A percentile compares a stretch with the other conserved stretches of the same genome.
These are phyloP conservation scores for Aspergillus conjunctus DNA, from an alignment of 495 filamentous ascomycete genomes.

Conservation along the genomic window DNA sequence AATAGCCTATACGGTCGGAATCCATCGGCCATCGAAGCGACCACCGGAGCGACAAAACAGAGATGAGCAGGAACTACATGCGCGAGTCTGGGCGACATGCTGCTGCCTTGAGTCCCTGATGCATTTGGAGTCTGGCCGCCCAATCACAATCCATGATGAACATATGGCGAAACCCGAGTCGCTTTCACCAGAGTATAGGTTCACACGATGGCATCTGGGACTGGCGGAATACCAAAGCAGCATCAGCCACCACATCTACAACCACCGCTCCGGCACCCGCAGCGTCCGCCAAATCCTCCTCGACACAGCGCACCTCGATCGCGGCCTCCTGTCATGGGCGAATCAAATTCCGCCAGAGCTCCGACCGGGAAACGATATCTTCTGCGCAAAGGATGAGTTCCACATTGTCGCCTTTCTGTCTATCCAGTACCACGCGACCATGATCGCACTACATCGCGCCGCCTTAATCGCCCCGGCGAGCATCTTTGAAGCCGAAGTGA, in stretches of 20 bases:
- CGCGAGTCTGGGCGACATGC: constrained; percentile 17
- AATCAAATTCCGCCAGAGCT: constrained; percentile 14
- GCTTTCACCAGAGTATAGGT: neutral
- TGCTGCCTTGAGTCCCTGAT: constrained; percentile 21
- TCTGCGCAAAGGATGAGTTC: constrained; percentile 11
- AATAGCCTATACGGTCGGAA: constrained; percentile 19
- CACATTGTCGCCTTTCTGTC: constrained; percentile 17
- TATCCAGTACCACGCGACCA: constrained; percentile 16
- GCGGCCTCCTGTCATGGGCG: constrained; percentile 9
- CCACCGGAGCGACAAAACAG: neutral
- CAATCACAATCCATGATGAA: constrained; percentile 1
- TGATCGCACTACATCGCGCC: constrained; percentile 22
- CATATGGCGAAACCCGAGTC: neutral
- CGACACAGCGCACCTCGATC: constrained; percentile 18
- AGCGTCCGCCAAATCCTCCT: constrained; percentile 19
- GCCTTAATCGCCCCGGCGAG: constrained; percentile 20
- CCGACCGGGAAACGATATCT: constrained; percentile 20
- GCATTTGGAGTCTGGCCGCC: constrained; percentile 21
- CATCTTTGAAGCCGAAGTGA: constrained; percentile 15
- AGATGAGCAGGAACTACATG: neutral
- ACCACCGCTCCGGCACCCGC: neutral
- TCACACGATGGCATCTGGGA: constrained; percentile 19
- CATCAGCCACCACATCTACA: constrained; percentile 24
- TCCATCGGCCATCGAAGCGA: constrained; percentile 7
- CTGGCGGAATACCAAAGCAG: constrained; percentile 19